These are phyloP conservation scores for Eurotiales sp. DNA, from an alignment of 2,329 filamentous ascomycete genomes.

Conservation along the genomic window DNA sequence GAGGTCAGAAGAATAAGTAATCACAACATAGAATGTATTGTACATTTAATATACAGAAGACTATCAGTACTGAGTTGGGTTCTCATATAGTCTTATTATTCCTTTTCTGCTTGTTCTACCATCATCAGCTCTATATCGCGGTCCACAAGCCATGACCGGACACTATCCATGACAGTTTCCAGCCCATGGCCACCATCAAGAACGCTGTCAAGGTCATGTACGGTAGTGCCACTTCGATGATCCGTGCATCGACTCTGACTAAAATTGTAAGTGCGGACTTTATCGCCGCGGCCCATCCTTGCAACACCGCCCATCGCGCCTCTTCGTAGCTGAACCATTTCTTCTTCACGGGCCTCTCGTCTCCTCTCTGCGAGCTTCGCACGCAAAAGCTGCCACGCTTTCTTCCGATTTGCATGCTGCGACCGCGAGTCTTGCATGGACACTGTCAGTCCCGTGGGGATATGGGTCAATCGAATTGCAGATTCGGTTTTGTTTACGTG, in stretches of 20 bases:
- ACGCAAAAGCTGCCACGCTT: conserved; percentile 80
- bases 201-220: conserved; percentile 77
- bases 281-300: conserved; percentile 83
- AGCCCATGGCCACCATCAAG: conserved; percentile 70
- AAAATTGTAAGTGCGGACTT: conserved; percentile 89
- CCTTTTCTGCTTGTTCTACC: conserved; percentile 51
- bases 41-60: conserved; percentile 14
- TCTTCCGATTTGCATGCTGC: conserved; percentile 82
- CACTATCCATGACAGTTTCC: conserved; percentile 72
- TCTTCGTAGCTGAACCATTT: conserved; percentile 68
- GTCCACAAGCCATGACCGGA: conserved; percentile 69
- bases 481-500: conserved; percentile 99
- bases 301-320: conserved; percentile 73
- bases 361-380: conserved; percentile 75
- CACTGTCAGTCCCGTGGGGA: conserved; percentile 80
- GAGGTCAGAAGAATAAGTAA: background rate
- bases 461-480: conserved; percentile 85
- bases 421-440: conserved; percentile 91
- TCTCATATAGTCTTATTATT: conserved; percentile 7
- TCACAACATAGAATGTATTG: conserved; percentile 8
- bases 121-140: conserved; percentile 70
- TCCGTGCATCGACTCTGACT: conserved; percentile 79
- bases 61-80: background rate
- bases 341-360: conserved; percentile 78
- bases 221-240: conserved; percentile 74